Percentiles rank a stretch among this genome's conserved stretches.
Conservation (phyloP, 345 rosid genomes). For the Stellera chamaejasme region DNA sequence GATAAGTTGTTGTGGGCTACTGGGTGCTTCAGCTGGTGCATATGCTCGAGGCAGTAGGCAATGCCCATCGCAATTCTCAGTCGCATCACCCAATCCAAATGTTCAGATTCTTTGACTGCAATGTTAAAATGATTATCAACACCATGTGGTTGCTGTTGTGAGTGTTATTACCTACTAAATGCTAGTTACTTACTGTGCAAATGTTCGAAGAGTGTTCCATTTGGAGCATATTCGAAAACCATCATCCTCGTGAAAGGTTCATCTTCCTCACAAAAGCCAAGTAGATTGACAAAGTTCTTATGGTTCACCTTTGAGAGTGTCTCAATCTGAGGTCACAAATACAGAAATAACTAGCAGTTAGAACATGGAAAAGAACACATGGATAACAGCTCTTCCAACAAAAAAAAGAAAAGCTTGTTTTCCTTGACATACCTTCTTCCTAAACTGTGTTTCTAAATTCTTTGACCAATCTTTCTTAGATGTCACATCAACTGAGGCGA, state of each 20-base stretch:
- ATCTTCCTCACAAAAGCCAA: constrained; percentile 79
- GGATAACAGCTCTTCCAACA: constrained; percentile 1
- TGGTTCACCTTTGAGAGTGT: constrained; percentile 77
- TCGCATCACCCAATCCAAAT: constrained; percentile 80
- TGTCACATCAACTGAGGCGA: constrained; percentile 45
- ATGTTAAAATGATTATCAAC: background rate
- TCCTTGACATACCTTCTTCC: constrained; percentile 55
- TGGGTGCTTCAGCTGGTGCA: constrained; percentile 75
- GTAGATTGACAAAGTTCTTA: constrained; percentile 86
- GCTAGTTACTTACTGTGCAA: constrained; percentile 55
- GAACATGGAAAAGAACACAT: background rate
- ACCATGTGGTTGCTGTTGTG: background rate
- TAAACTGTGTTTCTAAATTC: constrained; percentile 59
- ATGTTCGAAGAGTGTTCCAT: constrained; percentile 91
- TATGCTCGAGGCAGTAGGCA: constrained; percentile 74
- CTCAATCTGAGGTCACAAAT: constrained; percentile 52
- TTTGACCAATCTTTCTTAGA: constrained; percentile 62
- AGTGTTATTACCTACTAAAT: background rate
- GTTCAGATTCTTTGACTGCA: constrained; percentile 89
- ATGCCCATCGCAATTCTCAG: constrained; percentile 79
- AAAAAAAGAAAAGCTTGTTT: background rate
- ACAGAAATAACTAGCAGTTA: constrained; percentile 13
- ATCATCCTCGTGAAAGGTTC: constrained; percentile 91
- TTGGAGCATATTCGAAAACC: constrained; percentile 97
- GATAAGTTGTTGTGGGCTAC: constrained; percentile 49